Percentiles rank a stretch among this genome's conserved stretches.
These are phyloP conservation scores for Trichomonascaceae sp. DNA, from an alignment of 1,139 yeast species.

Conservation along the genomic window DNA sequence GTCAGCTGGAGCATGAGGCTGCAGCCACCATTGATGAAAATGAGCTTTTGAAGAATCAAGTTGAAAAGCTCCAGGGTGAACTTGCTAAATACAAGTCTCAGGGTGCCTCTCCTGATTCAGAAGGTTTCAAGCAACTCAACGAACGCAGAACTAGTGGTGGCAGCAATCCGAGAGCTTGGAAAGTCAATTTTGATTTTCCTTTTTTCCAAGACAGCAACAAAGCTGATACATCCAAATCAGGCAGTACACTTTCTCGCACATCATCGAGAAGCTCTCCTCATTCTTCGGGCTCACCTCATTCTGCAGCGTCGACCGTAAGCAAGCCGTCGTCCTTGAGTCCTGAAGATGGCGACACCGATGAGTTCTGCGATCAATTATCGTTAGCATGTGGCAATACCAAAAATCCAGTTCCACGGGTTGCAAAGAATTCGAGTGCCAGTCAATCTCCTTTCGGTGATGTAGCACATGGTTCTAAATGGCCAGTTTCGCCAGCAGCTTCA, in stretches of 20 bases:
- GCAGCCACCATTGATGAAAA: conserved; percentile 60
- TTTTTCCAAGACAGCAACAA: conserved; percentile 21
- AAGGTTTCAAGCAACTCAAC: background rate
- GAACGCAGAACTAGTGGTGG: background rate
- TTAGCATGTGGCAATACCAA: conserved; percentile 74
- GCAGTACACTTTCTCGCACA: conserved; percentile 11
- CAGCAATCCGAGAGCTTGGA: conserved; percentile 5
- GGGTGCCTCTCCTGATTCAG: conserved; percentile 1
- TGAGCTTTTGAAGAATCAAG: conserved; percentile 69
- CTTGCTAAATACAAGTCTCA: conserved; percentile 44
- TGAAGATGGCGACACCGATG: conserved; percentile 25
- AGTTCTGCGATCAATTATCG: conserved; percentile 68
- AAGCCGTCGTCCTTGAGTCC: background rate
- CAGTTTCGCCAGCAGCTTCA: conserved; percentile 12
- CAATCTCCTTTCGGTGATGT: conserved; percentile 11
- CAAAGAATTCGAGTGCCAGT: background rate
- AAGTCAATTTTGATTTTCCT: conserved; percentile 40
- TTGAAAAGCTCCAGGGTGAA: conserved; percentile 66
- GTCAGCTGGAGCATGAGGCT: conserved; percentile 62
- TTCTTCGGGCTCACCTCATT: conserved; percentile 5
- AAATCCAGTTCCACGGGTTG: conserved; percentile 53
- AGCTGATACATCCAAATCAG: conserved; percentile 7
- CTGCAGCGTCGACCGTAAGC: background rate
- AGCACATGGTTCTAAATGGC: conserved; percentile 18
- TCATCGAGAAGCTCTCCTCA: background rate